Evolutionary conservation across 2,329 filamentous ascomycete species (phyloP), one percentile per base, ranked within the genome.

Genomic region (Colletotrichum tanaceti): DNA sequence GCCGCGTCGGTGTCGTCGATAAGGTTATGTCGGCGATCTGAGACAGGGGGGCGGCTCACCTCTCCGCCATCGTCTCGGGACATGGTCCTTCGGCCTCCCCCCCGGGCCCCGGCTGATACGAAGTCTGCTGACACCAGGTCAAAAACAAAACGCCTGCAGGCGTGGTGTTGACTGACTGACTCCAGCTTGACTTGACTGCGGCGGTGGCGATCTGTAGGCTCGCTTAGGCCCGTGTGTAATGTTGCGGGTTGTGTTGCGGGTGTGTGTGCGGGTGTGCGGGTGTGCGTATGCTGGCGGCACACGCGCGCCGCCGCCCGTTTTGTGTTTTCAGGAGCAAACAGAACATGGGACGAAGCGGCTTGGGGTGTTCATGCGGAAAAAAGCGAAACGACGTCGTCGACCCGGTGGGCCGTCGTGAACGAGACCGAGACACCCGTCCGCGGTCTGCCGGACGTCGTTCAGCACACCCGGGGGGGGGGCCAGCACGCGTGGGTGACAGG

Each of bases 1-100:
- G 28, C 24, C 24, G 28, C 28, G 28, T 32, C 28, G 28, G 7
- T 7, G 28, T 32, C 9, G 13, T 13, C 13, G 38, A 35, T 57
- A 61, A 66, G 50, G 50, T 69, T 66, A 53, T 52, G 62, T 60
- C 60, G 28, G 18, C 24, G n/a, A 16, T 32, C 62, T 47, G 57
- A 66, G 62, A 44, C 50, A 7, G 14, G 20, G 24, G n/a, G n/a
- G n/a, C n/a, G n/a, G 11, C 57, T 49, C 24, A 20, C 10, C 32
- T 41, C n/a, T 46, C 22, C 28, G 35, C 49, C 28, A 9, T 50
- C 4, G 2, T 18, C 18, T 52, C 43, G 50, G 39, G 24, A 60
- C 44, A 46, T 61, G 38, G 44, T 43, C 50, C 43, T 52, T 32
- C 4, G 43, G 35, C 39, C n/a, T n/a, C n/a, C 44, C 16, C 44